Percentiles rank a stretch among this genome's conserved stretches.
phyloP scores from a whole-genome alignment of 179 eudicot genomes.

The Corrigiola litoralis region DNA sequence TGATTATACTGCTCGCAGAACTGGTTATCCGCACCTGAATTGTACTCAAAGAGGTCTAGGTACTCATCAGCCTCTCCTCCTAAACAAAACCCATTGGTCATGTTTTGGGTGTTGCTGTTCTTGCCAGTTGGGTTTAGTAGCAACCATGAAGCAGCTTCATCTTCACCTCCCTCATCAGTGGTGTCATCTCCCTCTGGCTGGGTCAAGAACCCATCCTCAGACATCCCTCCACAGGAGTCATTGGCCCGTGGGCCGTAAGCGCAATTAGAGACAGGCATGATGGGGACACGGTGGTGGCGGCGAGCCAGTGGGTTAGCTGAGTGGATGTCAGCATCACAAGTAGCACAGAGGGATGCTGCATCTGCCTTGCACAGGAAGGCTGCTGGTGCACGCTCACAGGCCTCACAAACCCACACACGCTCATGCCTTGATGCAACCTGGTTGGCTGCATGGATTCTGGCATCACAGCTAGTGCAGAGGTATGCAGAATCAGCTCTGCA shows the following conservation, averaged over 20 bases:
- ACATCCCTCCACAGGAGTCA: constrained; percentile 15
- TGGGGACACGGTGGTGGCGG: constrained; percentile 64
- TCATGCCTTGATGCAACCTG: constrained; percentile 43
- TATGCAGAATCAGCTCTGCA: constrained; percentile 43
- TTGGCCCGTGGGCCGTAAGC: constrained; percentile 25
- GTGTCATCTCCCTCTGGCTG: constrained; percentile 25
- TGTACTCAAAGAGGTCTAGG: constrained; percentile 45
- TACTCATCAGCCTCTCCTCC: constrained; percentile 36
- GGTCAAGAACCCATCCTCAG: constrained; percentile 21
- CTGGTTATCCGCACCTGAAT: constrained; percentile 44
- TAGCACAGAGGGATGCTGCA: constrained; percentile 58
- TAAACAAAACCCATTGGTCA: constrained; percentile 14
- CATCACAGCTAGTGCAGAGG: constrained; percentile 41
- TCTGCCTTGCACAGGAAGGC: constrained; percentile 73
- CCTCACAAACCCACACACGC: constrained; percentile 62
- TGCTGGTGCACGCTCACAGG: constrained; percentile 64
- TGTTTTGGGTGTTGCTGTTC: constrained; percentile 9
- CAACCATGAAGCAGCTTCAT: constrained; percentile 60
- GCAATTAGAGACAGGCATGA: constrained; percentile 31
- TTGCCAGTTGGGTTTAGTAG: constrained; percentile 29
- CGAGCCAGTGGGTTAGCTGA: constrained; percentile 63
- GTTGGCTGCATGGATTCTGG: constrained; percentile 38
- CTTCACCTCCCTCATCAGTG: constrained; percentile 36
- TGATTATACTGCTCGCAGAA: constrained; percentile 27
- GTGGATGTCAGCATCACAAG: constrained; percentile 61